Evolutionary conservation across 192 early-diverging fungal genomes (phyloP).

Genomic region (Backusella liffmaniae): DNA sequence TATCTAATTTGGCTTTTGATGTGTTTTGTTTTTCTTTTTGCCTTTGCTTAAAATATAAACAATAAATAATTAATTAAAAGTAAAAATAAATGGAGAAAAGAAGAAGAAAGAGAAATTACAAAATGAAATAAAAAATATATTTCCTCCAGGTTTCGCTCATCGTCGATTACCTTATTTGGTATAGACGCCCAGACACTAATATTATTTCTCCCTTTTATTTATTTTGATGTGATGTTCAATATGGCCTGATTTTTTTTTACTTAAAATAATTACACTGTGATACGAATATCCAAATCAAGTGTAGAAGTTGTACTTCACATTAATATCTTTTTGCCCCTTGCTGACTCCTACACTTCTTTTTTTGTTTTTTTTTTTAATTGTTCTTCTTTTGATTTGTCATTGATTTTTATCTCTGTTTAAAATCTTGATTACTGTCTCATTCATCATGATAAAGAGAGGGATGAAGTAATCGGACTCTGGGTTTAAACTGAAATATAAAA

Average conservation of each 20-base stretch:
- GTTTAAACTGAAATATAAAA: not conserved
- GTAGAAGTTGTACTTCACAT: not conserved
- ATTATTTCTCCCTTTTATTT: not conserved
- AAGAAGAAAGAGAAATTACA: slow-evolving; percentile 12
- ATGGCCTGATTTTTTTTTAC: slow-evolving; percentile 2
- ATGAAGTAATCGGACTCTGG: not conserved
- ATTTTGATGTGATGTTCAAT: not conserved
- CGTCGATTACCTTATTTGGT: not conserved
- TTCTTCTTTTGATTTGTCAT: not conserved
- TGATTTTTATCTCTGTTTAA: not conserved
- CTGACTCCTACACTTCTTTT: not conserved
- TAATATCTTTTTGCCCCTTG: not conserved
- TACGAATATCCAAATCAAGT: not conserved
- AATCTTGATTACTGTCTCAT: not conserved
- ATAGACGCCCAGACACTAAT: not conserved
- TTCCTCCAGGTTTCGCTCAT: not conserved
- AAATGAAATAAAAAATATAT: not conserved
- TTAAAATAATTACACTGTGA: not conserved
- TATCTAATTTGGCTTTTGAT: not conserved
- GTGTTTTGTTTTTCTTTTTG: not conserved
- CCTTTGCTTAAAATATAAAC: not conserved
- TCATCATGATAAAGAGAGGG: not conserved
- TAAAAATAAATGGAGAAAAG: not conserved
- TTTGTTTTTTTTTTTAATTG: not conserved
- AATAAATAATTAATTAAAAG: too few relatives aligned